These are phyloP conservation scores for Eucalyptus curtisii DNA, from an alignment of 345 rosid genomes.

Conservation along the genomic window DNA sequence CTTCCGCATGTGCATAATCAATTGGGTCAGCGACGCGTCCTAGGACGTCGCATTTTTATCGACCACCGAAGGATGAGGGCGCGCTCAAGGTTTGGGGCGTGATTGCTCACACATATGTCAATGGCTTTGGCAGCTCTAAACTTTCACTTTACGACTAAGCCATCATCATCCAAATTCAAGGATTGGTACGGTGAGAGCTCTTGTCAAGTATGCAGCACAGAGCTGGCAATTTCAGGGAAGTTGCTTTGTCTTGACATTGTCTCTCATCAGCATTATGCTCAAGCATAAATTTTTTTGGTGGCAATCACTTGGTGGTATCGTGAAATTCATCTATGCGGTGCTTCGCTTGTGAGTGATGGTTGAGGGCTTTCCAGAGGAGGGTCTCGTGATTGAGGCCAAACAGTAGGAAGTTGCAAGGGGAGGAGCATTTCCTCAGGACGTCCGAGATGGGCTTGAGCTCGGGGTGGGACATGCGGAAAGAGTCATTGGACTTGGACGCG, in stretches of 20 bases:
- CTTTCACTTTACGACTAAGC: too few species aligned
- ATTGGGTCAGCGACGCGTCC: too few species aligned
- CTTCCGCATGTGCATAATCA: too few species aligned
- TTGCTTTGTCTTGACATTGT: background rate
- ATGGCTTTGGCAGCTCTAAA: too few species aligned
- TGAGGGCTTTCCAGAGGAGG: slow-evolving; percentile 73
- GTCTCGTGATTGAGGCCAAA: slow-evolving; percentile 85
- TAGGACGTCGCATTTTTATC: too few species aligned
- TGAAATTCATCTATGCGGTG: background rate
- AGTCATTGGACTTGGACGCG: slow-evolving; percentile 69
- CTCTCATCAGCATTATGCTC: background rate
- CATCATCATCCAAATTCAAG: too few species aligned
- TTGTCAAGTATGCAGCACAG: too few species aligned
- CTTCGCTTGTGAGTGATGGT: slow-evolving; percentile 3
- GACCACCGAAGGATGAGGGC: too few species aligned
- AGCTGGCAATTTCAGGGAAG: too few species aligned
- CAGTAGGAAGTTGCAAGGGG: slow-evolving; percentile 78
- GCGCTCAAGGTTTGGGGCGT: too few species aligned
- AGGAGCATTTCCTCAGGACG: slow-evolving; percentile 63
- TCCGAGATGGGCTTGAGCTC: slow-evolving; percentile 85
- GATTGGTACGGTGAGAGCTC: too few species aligned
- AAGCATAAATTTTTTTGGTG: background rate
- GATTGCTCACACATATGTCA: too few species aligned
- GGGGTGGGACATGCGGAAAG: slow-evolving; percentile 55
- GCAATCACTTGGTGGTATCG: background rate